These are phyloP conservation scores for Gossypium lobatum DNA, from an alignment of 441 rosid species.

Conservation along the genomic window DNA sequence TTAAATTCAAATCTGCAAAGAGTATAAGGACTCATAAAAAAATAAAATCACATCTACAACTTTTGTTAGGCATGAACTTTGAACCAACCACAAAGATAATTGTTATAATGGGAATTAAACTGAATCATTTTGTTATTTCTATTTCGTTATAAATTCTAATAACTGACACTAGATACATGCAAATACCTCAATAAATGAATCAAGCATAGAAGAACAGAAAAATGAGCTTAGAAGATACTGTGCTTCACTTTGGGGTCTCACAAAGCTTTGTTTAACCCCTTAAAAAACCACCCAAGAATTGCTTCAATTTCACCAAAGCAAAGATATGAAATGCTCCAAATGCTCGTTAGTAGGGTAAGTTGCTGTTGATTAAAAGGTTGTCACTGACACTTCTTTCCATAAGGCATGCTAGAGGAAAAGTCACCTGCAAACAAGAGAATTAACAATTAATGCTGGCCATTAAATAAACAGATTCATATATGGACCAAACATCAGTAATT, in stretches of 20 bases:
- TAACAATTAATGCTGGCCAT: background rate
- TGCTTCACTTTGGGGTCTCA: background rate
- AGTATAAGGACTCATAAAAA: too few relatives aligned
- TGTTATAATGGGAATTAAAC: background rate
- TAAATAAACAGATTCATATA: background rate
- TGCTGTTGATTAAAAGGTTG: too few relatives aligned
- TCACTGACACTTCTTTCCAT: too few relatives aligned
- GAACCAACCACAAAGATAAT: background rate
- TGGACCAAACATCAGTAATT: background rate
- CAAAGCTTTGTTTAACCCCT: background rate
- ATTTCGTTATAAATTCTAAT: background rate
- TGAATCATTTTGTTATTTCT: background rate
- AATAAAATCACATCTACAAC: background rate
- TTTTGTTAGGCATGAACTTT: background rate
- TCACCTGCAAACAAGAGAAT: slow-evolving; percentile 4
- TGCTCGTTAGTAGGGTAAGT: background rate
- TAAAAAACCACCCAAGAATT: background rate
- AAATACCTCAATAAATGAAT: background rate
- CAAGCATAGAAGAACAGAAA: background rate
- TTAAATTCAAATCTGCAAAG: too few relatives aligned
- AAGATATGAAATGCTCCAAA: background rate
- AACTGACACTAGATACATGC: background rate
- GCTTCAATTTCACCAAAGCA: background rate
- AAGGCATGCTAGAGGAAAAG: background rate
- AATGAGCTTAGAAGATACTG: background rate